Conservation (phyloP, 164 flowering plant genomes). For the Kingdonia uniflora region DNA sequence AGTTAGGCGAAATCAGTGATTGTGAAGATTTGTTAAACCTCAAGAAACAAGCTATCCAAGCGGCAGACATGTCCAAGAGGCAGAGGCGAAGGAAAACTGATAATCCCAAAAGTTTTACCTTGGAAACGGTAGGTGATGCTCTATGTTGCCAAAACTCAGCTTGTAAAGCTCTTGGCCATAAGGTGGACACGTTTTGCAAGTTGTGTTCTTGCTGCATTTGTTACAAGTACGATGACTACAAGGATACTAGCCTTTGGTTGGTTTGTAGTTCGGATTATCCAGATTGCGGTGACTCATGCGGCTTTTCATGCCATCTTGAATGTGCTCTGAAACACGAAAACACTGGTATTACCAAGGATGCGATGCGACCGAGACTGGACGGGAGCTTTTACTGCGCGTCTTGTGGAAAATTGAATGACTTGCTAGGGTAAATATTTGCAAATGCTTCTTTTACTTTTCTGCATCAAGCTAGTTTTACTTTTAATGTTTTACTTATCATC, state of each 20-base stretch:
- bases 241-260: conserved; percentile 97
- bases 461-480: too few relatives aligned
- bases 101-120: conserved; percentile 35
- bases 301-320: conserved; percentile 85
- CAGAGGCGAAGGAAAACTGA: conserved; percentile 75
- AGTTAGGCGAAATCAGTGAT: conserved; percentile 88
- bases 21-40: conserved; percentile 76
- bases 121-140: conserved; percentile 16
- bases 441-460: conserved; percentile 2
- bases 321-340: conserved; percentile 68
- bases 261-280: conserved; percentile 71
- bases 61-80: conserved; percentile 38
- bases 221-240: conserved; percentile 72
- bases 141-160: conserved; percentile 65
- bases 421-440: conserved; percentile 50
- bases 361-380: conserved; percentile 31
- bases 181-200: conserved; percentile 66
- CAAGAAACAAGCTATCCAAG: conserved; percentile 59
- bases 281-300: conserved; percentile 55
- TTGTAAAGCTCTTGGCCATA: conserved; percentile 53
- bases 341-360: conserved; percentile 50
- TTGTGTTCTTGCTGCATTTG: conserved; percentile 96
- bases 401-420: conserved; percentile 82
- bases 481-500: too few relatives aligned
- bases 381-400: conserved; percentile 68